Base-by-base conservation (phyloP, 495 filamentous ascomycete species). In the Penicillium nucicola region DNA sequence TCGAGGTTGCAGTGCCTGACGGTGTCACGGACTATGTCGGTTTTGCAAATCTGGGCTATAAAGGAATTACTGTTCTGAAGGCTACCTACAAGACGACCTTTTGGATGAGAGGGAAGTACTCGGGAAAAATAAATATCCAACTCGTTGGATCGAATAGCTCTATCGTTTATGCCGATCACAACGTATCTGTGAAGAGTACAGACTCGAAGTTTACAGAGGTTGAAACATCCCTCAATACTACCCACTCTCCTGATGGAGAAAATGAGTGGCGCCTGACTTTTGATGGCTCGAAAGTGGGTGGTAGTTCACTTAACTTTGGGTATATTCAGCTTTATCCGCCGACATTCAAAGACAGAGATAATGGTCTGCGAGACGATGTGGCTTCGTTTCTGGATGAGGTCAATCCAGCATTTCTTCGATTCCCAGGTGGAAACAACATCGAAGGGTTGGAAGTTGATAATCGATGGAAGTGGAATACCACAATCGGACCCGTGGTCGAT, bases 381-480 rank as follows among this genome's bases (percentile, higher is more conserved):
- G 79, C 77, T 5, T 72, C 81, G 35, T 68, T 78, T 15, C 62
- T 88, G 4, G 72, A 69, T 2, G 73, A 72, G 15, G 50, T 84
- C 7, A 74, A 79, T 6, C 80, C 81, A 1, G 69, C 71, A 19
- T 82, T 86, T 55, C 68, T 88, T 31, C 74, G 85, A 5, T 79
- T 85, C 35, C 84, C 84, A 0, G 84, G 84, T 20, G 85, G 85
- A 1, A 88, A 88, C 57, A 86, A 85, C 60, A 63, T 86, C 18
- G 68, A 71, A 42, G 68, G 68, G 1, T 39, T 71, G 4, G 5
- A 66, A 19, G 49, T 71, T 39, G 58, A 65, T 11, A 60, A 68
- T 36, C 72, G 75, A 53, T 89, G 85, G 83, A 77, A 81, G 36
- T 89, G 85, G 86, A 84, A 85, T 56, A 70, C 80, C 46, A 86